Percentiles rank a stretch among this genome's conserved stretches.
These are phyloP conservation scores for Agaricus blazei DNA, from an alignment of 768 basidiomycete species.

Conservation along the genomic window DNA sequence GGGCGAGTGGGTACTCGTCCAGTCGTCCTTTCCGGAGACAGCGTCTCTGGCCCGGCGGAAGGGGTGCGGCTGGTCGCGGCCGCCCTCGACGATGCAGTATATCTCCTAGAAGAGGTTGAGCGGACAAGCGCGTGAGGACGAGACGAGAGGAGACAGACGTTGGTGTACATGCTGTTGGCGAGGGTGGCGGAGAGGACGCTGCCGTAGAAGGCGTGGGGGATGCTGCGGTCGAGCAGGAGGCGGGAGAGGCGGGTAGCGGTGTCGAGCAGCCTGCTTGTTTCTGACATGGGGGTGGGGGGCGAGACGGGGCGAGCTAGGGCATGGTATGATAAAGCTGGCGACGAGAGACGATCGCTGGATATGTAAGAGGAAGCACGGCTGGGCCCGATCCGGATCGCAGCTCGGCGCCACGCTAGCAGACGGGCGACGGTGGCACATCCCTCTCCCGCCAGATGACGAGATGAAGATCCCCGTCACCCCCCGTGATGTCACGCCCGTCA, in stretches of 20 bases:
- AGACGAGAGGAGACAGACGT: conserved; percentile 40
- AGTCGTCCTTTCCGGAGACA: conserved; percentile 54
- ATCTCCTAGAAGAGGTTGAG: conserved; percentile 56
- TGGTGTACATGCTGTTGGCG: conserved; percentile 57
- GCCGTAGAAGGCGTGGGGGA: conserved; percentile 82
- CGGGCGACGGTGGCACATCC: too few species aligned
- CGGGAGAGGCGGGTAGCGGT: conserved; percentile 73
- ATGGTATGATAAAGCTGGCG: conserved; percentile 43
- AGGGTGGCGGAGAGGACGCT: conserved; percentile 67
- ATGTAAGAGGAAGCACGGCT: conserved; percentile 33
- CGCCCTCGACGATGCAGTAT: conserved; percentile 77
- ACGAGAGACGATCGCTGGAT: conserved; percentile 30
- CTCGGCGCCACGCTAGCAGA: too few species aligned
- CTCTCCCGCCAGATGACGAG: too few species aligned
- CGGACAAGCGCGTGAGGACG: neutral
- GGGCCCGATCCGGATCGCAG: too few species aligned
- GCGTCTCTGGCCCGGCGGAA: conserved; percentile 82
- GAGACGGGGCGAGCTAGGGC: conserved; percentile 28
- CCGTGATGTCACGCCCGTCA: too few species aligned
- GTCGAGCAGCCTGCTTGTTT: conserved; percentile 70
- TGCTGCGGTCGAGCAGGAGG: conserved; percentile 47
- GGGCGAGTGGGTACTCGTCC: conserved; percentile 68
- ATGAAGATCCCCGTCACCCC: too few species aligned
- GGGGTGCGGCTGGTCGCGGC: conserved; percentile 55
- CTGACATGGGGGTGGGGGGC: conserved; percentile 42